A percentile compares a stretch with the other conserved stretches of the same genome.
Conservation (phyloP, 805 yeast genomes). For the Saccharomycopsis sp. region DNA sequence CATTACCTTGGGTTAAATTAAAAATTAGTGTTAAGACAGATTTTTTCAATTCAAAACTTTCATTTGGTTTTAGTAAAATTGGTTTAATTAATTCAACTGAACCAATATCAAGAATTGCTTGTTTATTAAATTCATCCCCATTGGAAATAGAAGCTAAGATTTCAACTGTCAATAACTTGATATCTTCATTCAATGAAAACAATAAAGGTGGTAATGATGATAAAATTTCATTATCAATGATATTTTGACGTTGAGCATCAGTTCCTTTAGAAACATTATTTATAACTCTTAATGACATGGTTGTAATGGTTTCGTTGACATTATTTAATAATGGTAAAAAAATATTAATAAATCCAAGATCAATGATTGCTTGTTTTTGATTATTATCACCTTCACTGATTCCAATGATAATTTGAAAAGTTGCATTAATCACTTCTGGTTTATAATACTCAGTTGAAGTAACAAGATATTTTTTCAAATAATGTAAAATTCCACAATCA, state of each 20-base stretch:
- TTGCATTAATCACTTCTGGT: conserved; percentile 18
- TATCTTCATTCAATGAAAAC: conserved; percentile 17
- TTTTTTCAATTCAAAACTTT: conserved; percentile 6
- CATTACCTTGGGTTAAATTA: conserved; percentile 12
- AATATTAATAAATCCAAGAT: conserved; percentile 16
- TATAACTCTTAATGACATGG: conserved; percentile 16
- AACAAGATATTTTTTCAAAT: conserved; percentile 17
- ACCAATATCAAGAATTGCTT: conserved; percentile 18
- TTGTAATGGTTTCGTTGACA: conserved; percentile 18
- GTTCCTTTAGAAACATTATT: conserved; percentile 14
- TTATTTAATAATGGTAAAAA: conserved; percentile 17
- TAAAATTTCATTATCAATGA: conserved; percentile 15
- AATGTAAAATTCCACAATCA: conserved; percentile 14
- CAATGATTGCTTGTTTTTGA: conserved; percentile 17
- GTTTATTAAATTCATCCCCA: conserved; percentile 17
- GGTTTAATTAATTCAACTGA: conserved; percentile 17
- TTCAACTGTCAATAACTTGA: conserved; percentile 12
- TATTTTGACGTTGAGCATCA: conserved; percentile 15
- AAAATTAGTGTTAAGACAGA: conserved; percentile 8
- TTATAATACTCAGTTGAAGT: conserved; percentile 16
- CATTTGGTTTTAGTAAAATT: conserved; percentile 7
- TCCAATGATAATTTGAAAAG: conserved; percentile 17
- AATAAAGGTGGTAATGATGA: conserved; percentile 16
- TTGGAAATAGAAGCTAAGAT: conserved; percentile 12
- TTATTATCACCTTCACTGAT: conserved; percentile 14